These are phyloP conservation scores for Chlorella vulgaris DNA, from an alignment of 139 green algal genomes.

Conservation along the genomic window DNA sequence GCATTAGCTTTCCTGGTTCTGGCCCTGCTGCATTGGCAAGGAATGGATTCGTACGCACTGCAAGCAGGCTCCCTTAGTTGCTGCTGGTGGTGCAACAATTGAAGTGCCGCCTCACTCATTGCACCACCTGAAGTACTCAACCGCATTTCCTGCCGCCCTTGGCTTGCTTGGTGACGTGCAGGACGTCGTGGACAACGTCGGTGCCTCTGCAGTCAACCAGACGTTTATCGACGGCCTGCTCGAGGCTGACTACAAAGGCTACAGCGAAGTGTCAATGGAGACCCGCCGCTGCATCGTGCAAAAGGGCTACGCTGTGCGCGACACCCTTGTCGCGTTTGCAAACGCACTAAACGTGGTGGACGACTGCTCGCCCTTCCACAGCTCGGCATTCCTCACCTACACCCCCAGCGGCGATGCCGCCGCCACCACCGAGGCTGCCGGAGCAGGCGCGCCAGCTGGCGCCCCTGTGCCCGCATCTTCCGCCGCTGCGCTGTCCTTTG, in stretches of 20 bases:
- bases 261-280: constrained; percentile 10
- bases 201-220: constrained; percentile 23
- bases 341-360: constrained; percentile 26
- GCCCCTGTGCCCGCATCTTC: too few species aligned
- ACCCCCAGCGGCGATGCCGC: not conserved
- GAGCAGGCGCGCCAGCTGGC: too few species aligned
- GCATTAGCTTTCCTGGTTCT: not conserved
- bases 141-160: not conserved
- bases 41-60: too few species aligned
- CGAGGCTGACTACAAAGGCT: constrained; percentile 22
- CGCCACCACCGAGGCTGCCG: too few species aligned
- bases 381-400: constrained; percentile 7
- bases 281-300: constrained; percentile 33
- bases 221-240: not conserved
- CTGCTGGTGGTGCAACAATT: too few species aligned
- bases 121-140: not conserved
- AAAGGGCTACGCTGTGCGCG: constrained; percentile 32
- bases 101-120: too few species aligned
- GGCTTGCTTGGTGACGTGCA: not conserved
- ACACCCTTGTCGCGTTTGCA: constrained; percentile 3
- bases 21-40: not conserved
- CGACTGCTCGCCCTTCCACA: constrained; percentile 31
- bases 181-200: constrained; percentile 18
- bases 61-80: too few species aligned
- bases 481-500: too few species aligned